Evolutionary conservation across 2,329 filamentous ascomycete species (phyloP).

Genomic region (Raffaelea albimanens): DNA sequence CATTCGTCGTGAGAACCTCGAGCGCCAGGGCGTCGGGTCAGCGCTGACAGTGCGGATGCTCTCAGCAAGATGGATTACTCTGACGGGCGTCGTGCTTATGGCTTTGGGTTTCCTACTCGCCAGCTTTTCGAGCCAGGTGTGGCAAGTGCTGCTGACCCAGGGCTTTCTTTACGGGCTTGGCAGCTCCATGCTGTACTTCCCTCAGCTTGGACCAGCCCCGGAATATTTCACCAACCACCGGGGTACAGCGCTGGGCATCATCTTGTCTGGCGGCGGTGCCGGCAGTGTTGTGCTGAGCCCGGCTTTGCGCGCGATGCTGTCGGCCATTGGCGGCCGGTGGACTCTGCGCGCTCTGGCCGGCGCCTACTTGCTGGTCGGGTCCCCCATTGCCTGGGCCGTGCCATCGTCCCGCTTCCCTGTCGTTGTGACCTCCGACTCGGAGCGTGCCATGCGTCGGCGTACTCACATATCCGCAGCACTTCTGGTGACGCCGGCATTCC

Average conservation of each 20-base stretch:
- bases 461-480: constrained; percentile 46
- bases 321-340: constrained; percentile 30
- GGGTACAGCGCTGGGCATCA: constrained; percentile 35
- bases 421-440: constrained; percentile 8
- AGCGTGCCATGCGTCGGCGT: constrained; percentile 17
- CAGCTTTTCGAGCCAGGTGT: constrained; percentile 22
- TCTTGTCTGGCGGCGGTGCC: constrained; percentile 30
- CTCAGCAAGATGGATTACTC: constrained; percentile 27
- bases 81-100: constrained; percentile 30
- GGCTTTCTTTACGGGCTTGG: constrained; percentile 32
- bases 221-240: constrained; percentile 39
- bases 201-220: constrained; percentile 33
- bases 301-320: constrained; percentile 28
- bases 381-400: constrained; percentile 29
- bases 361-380: constrained; percentile 25
- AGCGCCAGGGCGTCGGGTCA: no score
- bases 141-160: constrained; percentile 33
- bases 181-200: constrained; percentile 33
- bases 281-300: constrained; percentile 33
- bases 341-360: constrained; percentile 30
- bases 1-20: neutral
- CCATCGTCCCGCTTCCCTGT: constrained; percentile 25
- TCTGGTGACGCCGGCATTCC: constrained; percentile 80
- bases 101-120: constrained; percentile 32
- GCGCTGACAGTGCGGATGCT: constrained; percentile 15